Conservation (phyloP, 2,329 filamentous ascomycete species). For the Alternaria alternata region DNA sequence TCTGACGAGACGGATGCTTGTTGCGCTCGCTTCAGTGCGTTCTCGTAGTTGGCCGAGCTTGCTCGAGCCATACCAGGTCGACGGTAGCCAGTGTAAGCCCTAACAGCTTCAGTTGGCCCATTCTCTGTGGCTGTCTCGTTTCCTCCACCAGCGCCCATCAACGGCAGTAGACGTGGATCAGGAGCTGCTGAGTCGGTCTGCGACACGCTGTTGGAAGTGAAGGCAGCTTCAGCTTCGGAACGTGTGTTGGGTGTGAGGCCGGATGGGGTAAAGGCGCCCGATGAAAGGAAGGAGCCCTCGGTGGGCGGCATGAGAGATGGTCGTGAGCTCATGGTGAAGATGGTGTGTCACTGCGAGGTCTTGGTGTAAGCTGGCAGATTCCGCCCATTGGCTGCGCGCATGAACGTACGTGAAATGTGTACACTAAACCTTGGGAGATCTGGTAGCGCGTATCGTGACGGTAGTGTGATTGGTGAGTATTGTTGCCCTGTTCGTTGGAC, state of each 20-base stretch:
- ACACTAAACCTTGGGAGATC: neutral
- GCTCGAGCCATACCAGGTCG: slow-evolving; percentile 35
- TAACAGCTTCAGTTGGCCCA: slow-evolving; percentile 32
- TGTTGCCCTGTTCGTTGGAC: slow-evolving; percentile 3
- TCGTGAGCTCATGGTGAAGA: slow-evolving; percentile 27
- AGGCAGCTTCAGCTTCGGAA: slow-evolving; percentile 46
- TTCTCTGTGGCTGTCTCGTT: slow-evolving; percentile 11
- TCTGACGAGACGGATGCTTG: slow-evolving; percentile 37
- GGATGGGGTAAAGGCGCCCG: slow-evolving; percentile 38
- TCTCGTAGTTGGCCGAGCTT: slow-evolving; percentile 45
- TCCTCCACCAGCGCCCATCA: slow-evolving; percentile 13
- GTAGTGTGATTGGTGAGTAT: neutral
- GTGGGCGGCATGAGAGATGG: slow-evolving; percentile 30
- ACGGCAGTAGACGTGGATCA: slow-evolving; percentile 25
- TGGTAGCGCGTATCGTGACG: neutral
- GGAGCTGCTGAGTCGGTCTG: slow-evolving; percentile 50
- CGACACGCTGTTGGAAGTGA: slow-evolving; percentile 38
- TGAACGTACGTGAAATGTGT: neutral
- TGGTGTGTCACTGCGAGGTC: neutral
- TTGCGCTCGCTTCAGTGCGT: slow-evolving; percentile 33
- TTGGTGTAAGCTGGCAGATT: slow-evolving; percentile 2
- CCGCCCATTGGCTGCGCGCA: neutral
- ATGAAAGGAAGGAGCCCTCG: slow-evolving; percentile 27
- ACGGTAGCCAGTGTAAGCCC: slow-evolving; percentile 35
- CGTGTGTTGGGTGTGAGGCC: slow-evolving; percentile 48